Percentiles rank a stretch among this genome's conserved stretches.
Evolutionary conservation across 2,329 filamentous ascomycete genomes (phyloP).

Genomic region (Beauveria bassiana): DNA sequence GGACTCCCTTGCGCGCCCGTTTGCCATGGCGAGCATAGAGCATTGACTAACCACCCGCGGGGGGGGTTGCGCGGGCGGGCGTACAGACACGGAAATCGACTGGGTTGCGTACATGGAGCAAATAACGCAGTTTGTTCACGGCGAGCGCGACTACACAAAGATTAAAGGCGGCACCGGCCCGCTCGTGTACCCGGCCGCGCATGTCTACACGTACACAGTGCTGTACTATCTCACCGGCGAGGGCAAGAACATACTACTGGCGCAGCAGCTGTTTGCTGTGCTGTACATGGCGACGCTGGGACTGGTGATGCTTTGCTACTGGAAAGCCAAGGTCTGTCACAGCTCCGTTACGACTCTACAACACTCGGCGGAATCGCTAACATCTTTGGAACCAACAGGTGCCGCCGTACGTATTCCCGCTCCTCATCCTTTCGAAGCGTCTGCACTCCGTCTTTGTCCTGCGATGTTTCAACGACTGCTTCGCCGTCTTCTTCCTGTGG

Average conservation of each 20-base stretch:
- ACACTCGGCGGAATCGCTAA: not conserved
- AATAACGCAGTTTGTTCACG: conserved; percentile 66
- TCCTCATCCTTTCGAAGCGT: conserved; percentile 83
- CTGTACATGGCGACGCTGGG: conserved; percentile 71
- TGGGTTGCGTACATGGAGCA: conserved; percentile 98
- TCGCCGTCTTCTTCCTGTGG: conserved; percentile 80
- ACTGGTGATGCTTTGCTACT: conserved; percentile 77
- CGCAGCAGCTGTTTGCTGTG: conserved; percentile 75
- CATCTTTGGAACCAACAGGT: conserved; percentile 37
- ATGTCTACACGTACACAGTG: conserved; percentile 82
- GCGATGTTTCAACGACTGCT: conserved; percentile 91
- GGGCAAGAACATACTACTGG: conserved; percentile 67
- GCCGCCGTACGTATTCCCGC: conserved; percentile 78
- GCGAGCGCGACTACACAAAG: conserved; percentile 80
- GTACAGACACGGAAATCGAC: conserved; percentile 86
- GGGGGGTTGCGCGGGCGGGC: no score
- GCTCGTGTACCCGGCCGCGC: conserved; percentile 87
- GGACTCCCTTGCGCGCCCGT: no score
- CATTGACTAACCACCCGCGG: no score
- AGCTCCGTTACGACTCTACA: not conserved
- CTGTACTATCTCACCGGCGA: conserved; percentile 72
- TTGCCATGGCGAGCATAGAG: no score
- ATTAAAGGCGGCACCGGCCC: conserved; percentile 87
- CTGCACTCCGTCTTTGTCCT: conserved; percentile 91
- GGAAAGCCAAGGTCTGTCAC: conserved; percentile 54